Base-by-base conservation (phyloP, 257 asterid genomes). In the Solanum bulbocastanum region DNA sequence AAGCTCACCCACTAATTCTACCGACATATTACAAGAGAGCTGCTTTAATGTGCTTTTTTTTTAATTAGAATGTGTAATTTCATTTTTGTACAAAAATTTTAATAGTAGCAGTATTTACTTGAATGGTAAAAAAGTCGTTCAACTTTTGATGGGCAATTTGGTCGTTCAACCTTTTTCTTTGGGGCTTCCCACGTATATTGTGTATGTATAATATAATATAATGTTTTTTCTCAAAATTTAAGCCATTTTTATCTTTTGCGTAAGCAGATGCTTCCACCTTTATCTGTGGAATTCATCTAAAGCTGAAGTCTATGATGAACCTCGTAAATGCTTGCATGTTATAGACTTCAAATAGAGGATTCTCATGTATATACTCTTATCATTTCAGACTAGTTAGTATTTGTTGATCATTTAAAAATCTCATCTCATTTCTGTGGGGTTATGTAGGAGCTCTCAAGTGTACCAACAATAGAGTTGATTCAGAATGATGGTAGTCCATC, bases 401-500 rank as follows among this genome's bases (percentile, higher is more conserved):
- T 81, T 81, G 42, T 20, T 81, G 20, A 81, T 49, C 37, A 46
- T 81, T 16, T 30, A 49, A 81, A 49, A 27, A 30, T 81, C 42
- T 81, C 85, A 30, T 81, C 68, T 49, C 25, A 25, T 81, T 0
- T 9, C 66, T n/a, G 1, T 27, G 85, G 62, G 37, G 66, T 27
- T 44, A 16, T 81, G 85, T 89, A 97, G 99, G 98, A 95, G 88
- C 93, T 97, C 44, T 98, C 98, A 86, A 93, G 90, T 91, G 71
- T 95, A 84, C 89, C 94, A 74, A 74, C 92, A 65, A 88, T 94
- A 69, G 98, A 97, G 92, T 93, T 97, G 89, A 92, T 97, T 87
- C 90, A 95, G 85, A 93, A 92, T 74, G 99, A 97, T 92, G 98
- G 99, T 87, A 97, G 99, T 93, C 98, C 99, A 90, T 97, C 99